Evolutionary conservation across 2,329 filamentous ascomycete species (phyloP), one percentile per base, ranked within the genome.

Genomic region (Fusarium multiceps): DNA sequence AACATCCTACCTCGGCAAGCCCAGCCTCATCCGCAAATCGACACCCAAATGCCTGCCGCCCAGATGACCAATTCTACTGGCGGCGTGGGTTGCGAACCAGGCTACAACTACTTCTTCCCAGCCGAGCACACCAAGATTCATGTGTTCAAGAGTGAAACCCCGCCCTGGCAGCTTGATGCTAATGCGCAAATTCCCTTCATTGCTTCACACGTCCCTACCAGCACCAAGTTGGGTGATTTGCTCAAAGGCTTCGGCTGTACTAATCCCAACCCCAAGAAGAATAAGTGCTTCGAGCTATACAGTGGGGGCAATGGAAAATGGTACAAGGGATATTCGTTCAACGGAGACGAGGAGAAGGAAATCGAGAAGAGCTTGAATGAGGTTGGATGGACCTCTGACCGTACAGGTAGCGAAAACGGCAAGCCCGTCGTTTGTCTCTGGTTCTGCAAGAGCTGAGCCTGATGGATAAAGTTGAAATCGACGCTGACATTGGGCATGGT

Each of bases 81-180:
- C 46, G 87, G 87, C 23, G 81, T 85, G 2, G 87, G 88, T 42
- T 85, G 85, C 63, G 88, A 90, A 71, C 87, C 86, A 0, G 89
- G 88, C 3, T 90, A 89, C 80, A 88, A 88, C 78, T 88, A 89
- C 77, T 85, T 89, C 73, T 90, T 89, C 78, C 84, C 87, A 0
- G 72, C 79, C 0, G 82, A 86, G 66, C 86, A 90, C 75, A 87
- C 86, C 30, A 89, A 87, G 68, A 80, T 90, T 9, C 87, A 90
- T 70, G 81, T 90, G 4, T 83, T 91, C 76, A 84, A 84, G 67
- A 82, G 83, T 11, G 72, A 78, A 18, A 80, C 76, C 0, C 80
- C 85, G 0, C 88, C 88, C 0, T 90, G 88, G 88, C 82, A 85
- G 68, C 76, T 84, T 9, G 82, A 78, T 1, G 72, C 77, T 21